phyloP scores from a whole-genome alignment of 176 grass and related monocot species.

The Bolboschoenus planiculmis region DNA sequence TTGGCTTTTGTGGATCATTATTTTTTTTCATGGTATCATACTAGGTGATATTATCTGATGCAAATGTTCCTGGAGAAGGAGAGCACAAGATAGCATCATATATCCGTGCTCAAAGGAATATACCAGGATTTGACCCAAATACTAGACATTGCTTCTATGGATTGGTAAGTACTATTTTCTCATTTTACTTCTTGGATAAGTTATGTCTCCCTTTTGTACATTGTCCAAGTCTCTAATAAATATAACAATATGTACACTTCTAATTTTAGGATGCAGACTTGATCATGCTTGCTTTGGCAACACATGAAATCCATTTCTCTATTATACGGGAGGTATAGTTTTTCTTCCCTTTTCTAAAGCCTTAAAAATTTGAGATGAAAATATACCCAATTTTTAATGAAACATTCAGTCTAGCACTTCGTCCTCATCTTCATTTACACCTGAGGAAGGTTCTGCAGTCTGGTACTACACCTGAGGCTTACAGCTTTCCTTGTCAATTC shows the following conservation, averaged over 20 bases:
- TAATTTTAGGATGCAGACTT: constrained; percentile 64
- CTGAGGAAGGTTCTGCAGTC: neutral
- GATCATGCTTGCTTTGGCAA: constrained; percentile 82
- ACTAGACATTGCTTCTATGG: constrained; percentile 76
- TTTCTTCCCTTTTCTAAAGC: neutral
- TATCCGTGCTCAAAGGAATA: constrained; percentile 52
- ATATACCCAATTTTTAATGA: neutral
- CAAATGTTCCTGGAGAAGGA: constrained; percentile 86
- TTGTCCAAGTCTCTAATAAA: neutral
- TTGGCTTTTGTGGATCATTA: neutral
- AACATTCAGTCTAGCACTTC: neutral
- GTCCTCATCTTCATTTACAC: neutral
- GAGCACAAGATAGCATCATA: constrained; percentile 87
- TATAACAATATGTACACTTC: constrained; percentile 5
- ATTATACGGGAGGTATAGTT: constrained; percentile 57
- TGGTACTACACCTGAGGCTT: neutral
- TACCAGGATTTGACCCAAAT: constrained; percentile 56
- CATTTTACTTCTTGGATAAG: neutral
- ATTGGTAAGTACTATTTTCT: constrained; percentile 40
- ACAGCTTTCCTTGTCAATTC: neutral
- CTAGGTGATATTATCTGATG: constrained; percentile 70
- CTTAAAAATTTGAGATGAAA: neutral
- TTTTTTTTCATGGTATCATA: neutral
- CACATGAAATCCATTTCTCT: constrained; percentile 71
- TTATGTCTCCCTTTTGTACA: neutral